Base-by-base conservation (phyloP, 805 yeast species). In the Maudiozyma barnettii region DNA sequence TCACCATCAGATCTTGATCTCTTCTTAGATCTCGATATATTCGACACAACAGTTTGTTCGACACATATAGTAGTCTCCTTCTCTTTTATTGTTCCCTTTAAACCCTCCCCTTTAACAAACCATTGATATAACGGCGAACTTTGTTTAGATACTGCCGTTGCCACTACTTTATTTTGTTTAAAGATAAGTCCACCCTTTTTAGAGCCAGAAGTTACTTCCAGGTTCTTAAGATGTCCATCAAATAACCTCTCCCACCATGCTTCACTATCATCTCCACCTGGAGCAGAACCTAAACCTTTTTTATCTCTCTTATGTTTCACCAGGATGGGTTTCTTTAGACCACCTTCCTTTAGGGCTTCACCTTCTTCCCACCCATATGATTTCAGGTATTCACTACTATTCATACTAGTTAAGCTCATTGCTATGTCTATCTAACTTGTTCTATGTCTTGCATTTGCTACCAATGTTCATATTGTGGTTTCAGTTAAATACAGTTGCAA, bases 171-270 rank as follows among this genome's bases (percentile, higher is more conserved):
- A 23, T 74, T 78, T 51, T 78, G 84, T 22, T 70, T 70, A 55
- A 85, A 81, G 8, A 71, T 61, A 0, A 85, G 72, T 1, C 69
- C 69, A 4, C 58, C 60, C 3, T 58, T 66, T n/a, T 45, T 62
- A 2, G 55, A 49, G 18, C 45, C 55, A 14, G 49, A 51, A 19
- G 53, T 63, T 7, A 87, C 86, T 49, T 85, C 88, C 44, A 93
- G 63, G 8, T 79, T 76, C 59, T 87, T 86, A 53, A 91, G 73
- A 54, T 89, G 96, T 1, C 96, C 96, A 65, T 91, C 97, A 68
- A 93, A 93, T 41, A 91, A 72, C 53, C 86, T 75, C 55, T 91
- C 99, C 99, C 99, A 91, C 99, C 99, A 91, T 41, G 87, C 83
- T 53, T 86, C 95, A 14, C 81, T 77, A 54, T 87, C 93, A 45